Percentiles rank a stretch among this genome's conserved stretches.
Conservation (phyloP, 2,329 filamentous ascomycete species). For the Aspergillus versicolor region DNA sequence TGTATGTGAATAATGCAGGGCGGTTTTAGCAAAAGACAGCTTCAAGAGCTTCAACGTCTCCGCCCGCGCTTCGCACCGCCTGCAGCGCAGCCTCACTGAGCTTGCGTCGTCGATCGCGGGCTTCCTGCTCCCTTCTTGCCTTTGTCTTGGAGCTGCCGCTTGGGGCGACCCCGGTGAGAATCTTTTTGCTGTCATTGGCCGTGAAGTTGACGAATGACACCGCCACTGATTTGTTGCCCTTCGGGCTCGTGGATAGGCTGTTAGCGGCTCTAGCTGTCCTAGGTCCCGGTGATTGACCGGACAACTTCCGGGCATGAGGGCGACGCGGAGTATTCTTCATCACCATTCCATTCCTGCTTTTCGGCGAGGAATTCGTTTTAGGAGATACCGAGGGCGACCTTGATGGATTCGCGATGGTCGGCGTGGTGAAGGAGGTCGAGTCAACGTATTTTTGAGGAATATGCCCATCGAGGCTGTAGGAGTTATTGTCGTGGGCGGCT, state of each 20-base stretch:
- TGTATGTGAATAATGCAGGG: slow-evolving; percentile 15
- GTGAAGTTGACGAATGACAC: slow-evolving; percentile 87
- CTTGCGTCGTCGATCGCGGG: slow-evolving; percentile 66
- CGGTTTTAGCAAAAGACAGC: slow-evolving; percentile 36
- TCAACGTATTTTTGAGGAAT: slow-evolving; percentile 26
- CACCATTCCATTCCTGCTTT: slow-evolving; percentile 25
- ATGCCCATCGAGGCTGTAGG: slow-evolving; percentile 19
- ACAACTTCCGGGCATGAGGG: slow-evolving; percentile 41
- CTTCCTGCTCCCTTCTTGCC: slow-evolving; percentile 85
- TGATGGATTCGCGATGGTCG: slow-evolving; percentile 27
- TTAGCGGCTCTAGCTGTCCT: slow-evolving; percentile 32
- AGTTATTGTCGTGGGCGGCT: slow-evolving; percentile 15
- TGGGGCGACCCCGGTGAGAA: slow-evolving; percentile 88
- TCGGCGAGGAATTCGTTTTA: slow-evolving; percentile 31
- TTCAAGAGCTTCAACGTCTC: slow-evolving; percentile 46
- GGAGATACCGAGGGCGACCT: slow-evolving; percentile 42
- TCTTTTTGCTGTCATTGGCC: slow-evolving; percentile 70
- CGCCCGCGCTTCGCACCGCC: slow-evolving; percentile 46
- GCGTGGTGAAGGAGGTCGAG: slow-evolving; percentile 30
- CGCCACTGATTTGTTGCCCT: slow-evolving; percentile 44
- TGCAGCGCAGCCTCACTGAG: slow-evolving; percentile 43
- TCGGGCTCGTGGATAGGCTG: slow-evolving; percentile 29
- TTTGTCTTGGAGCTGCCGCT: slow-evolving; percentile 93
- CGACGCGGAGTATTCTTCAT: slow-evolving; percentile 36
- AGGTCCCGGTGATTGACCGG: slow-evolving; percentile 34